Conservation (phyloP, 2,329 filamentous ascomycete genomes). For the Botrytis fragariae region DNA sequence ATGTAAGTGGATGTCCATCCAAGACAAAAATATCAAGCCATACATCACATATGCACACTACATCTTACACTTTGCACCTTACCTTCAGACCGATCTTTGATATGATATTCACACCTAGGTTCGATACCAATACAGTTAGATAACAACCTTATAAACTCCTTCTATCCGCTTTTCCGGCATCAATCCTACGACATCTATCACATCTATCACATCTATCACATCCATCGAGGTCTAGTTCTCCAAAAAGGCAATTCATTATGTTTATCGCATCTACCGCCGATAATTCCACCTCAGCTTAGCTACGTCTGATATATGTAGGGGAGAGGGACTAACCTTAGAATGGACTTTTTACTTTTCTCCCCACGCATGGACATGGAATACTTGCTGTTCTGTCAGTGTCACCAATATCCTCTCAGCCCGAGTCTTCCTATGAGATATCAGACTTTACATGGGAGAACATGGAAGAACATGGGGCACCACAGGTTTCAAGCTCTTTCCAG, state of each 20-base stretch:
- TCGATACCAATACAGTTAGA: not conserved
- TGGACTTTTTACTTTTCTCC: not conserved
- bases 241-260: slow-evolving; percentile 2
- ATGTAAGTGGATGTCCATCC: not conserved
- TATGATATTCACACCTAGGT: not conserved
- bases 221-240: not conserved
- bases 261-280: slow-evolving; percentile 13
- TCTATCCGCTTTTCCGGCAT: not conserved
- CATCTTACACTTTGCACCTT: not conserved
- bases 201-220: not conserved
- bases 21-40: not conserved
- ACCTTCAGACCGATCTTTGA: not conserved
- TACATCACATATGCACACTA: not conserved
- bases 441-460: not conserved
- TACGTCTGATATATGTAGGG: not conserved
- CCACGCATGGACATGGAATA: not conserved
- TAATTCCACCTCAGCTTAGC: not conserved
- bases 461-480: not conserved
- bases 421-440: not conserved
- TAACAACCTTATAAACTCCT: not conserved
- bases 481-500: not conserved
- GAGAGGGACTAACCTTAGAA: not conserved
- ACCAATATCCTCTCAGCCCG: not conserved
- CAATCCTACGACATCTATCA: not conserved
- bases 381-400: not conserved